A percentile compares a stretch with the other conserved stretches of the same genome.
These are phyloP conservation scores for Aspergillus ochraceoroseus DNA, from an alignment of 2,329 filamentous ascomycete genomes.

Conservation along the genomic window DNA sequence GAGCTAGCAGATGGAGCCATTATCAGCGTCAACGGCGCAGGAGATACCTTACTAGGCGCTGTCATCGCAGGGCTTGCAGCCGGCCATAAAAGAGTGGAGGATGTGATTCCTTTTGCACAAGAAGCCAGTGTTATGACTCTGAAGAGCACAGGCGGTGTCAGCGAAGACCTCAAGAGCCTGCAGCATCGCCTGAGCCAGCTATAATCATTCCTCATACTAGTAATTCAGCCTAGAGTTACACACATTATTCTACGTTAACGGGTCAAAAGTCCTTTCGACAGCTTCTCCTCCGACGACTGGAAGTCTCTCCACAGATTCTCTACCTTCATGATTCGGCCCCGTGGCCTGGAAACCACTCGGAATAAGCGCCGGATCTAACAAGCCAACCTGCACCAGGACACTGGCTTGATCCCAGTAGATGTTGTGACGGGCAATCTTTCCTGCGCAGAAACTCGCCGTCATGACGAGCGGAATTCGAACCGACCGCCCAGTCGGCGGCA, in stretches of 20 bases:
- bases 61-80: constrained; percentile 68
- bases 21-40: constrained; percentile 88
- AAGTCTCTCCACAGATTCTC: constrained; percentile 26
- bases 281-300: constrained; percentile 37
- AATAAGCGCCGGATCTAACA: constrained; percentile 53
- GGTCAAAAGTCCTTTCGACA: constrained; percentile 22
- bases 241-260: too few relatives aligned
- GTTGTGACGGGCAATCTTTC: constrained; percentile 46
- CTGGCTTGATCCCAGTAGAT: constrained; percentile 61
- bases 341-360: constrained; percentile 43
- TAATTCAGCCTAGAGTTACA: too few relatives aligned
- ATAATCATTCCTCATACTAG: too few relatives aligned
- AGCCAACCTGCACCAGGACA: constrained; percentile 55
- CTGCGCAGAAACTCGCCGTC: constrained; percentile 42
- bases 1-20: constrained; percentile 58
- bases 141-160: constrained; percentile 67
- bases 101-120: constrained; percentile 75
- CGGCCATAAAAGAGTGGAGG: constrained; percentile 49
- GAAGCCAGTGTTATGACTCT: constrained; percentile 73
- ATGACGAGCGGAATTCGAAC: constrained; percentile 53
- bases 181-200: constrained; percentile 3
- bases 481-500: constrained; percentile 51
- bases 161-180: constrained; percentile 26
- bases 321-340: constrained; percentile 28
- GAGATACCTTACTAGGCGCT: constrained; percentile 86